A percentile compares a stretch with the other conserved stretches of the same genome.
Conservation (phyloP, 192 early-diverging fungal genomes). For the Backusella psychrophila region DNA sequence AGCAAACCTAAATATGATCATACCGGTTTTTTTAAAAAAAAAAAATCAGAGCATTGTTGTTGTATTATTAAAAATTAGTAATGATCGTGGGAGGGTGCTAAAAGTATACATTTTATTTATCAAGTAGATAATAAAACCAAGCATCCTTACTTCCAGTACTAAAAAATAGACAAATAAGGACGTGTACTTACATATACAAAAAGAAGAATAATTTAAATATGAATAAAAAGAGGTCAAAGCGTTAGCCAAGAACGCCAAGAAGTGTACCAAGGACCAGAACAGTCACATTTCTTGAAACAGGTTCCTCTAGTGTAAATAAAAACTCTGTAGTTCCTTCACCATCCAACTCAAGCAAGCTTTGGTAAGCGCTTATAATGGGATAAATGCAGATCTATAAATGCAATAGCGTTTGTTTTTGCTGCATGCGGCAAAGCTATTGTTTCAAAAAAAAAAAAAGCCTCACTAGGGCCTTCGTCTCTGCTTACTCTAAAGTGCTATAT, state of each 20-base stretch:
- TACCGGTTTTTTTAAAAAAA: neutral
- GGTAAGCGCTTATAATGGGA: too few relatives aligned
- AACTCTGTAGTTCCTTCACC: neutral
- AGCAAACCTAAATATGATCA: neutral
- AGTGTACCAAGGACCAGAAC: neutral
- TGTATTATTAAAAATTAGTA: neutral
- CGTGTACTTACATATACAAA: neutral
- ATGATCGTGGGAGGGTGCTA: neutral
- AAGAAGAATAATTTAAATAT: neutral
- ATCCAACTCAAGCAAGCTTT: neutral
- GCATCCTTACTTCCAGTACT: neutral
- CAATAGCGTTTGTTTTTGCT: neutral
- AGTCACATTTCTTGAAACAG: neutral
- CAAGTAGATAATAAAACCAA: neutral
- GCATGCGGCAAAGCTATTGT: neutral
- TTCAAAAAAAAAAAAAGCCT: neutral
- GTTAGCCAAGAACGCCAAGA: neutral
- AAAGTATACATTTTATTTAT: neutral
- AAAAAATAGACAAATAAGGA: neutral
- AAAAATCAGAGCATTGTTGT: neutral
- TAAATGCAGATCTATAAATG: neutral
- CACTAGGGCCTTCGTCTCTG: neutral
- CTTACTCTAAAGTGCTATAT: neutral
- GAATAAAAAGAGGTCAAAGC: too few relatives aligned
- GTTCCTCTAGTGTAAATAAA: neutral